Conservation (phyloP, 2,329 filamentous ascomycete species). For the Paecilomyces sp. region DNA sequence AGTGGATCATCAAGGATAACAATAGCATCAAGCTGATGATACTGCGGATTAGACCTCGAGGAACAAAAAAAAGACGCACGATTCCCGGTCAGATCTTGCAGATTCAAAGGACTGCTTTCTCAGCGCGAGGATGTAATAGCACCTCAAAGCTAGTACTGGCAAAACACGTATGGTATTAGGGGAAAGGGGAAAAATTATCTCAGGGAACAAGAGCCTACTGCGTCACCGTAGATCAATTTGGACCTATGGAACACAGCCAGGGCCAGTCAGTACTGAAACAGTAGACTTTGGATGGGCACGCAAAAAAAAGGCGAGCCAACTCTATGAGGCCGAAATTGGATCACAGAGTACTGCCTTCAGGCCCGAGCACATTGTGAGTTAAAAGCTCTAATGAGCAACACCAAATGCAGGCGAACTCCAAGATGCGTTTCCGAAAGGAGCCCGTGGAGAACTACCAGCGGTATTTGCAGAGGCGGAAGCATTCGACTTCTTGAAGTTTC, state of each 20-base stretch:
- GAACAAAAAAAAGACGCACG: background rate
- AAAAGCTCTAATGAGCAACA: constrained; percentile 12
- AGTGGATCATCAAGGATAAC: background rate
- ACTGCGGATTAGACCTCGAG: background rate
- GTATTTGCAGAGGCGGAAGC: constrained; percentile 15
- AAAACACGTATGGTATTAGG: background rate
- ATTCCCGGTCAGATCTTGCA: background rate
- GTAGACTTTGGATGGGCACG: background rate
- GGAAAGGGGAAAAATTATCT: background rate
- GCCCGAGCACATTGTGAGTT: background rate
- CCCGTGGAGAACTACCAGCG: constrained; percentile 15
- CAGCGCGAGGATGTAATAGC: background rate
- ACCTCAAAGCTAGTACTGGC: background rate
- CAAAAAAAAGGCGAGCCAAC: background rate
- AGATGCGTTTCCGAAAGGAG: constrained; percentile 19
- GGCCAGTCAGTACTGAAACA: constrained; percentile 28
- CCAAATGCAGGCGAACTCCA: constrained; percentile 20
- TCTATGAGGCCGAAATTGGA: background rate
- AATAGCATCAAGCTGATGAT: background rate
- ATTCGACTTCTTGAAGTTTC: constrained; percentile 18
- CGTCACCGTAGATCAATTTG: background rate
- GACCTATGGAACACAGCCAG: background rate
- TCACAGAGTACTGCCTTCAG: background rate
- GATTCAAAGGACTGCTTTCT: background rate
- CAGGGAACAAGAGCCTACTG: background rate